phyloP scores from a whole-genome alignment of 495 filamentous ascomycete genomes.

The Tuber borchii region DNA sequence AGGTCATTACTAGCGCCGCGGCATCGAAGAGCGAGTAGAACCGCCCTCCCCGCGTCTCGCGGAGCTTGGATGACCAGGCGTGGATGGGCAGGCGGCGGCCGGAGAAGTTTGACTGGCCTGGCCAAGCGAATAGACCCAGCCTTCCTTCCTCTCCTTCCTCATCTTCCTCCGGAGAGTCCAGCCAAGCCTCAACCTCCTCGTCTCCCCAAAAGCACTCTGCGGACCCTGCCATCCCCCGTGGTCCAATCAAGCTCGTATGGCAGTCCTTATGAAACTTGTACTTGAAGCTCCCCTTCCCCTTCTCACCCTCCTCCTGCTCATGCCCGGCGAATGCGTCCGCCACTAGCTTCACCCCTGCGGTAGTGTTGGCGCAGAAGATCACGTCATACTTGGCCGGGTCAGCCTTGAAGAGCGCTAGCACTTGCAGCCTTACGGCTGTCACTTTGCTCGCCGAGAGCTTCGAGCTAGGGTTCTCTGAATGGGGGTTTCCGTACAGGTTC shows the following conservation, averaged over 20 bases:
- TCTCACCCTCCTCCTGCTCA: constrained; percentile 34
- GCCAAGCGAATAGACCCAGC: constrained; percentile 64
- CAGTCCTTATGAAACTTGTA: constrained; percentile 70
- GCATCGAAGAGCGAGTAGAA: constrained; percentile 66
- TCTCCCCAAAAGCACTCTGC: constrained; percentile 60
- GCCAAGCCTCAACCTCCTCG: constrained; percentile 61
- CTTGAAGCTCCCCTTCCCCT: constrained; percentile 50
- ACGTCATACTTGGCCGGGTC: constrained; percentile 60
- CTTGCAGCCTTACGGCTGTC: constrained; percentile 53
- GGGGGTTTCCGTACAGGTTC: constrained; percentile 67
- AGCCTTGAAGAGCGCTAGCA: constrained; percentile 58
- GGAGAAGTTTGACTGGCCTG: constrained; percentile 74
- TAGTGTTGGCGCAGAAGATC: constrained; percentile 63
- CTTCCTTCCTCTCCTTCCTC: constrained; percentile 14
- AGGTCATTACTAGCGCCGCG: constrained; percentile 64
- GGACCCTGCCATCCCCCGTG: constrained; percentile 56
- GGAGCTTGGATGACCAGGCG: constrained; percentile 52
- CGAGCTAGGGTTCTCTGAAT: constrained; percentile 63
- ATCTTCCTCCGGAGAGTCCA: constrained; percentile 39
- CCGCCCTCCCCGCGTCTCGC: constrained; percentile 45
- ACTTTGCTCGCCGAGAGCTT: constrained; percentile 56
- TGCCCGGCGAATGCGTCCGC: constrained; percentile 58
- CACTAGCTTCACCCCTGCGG: constrained; percentile 64
- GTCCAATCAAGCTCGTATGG: constrained; percentile 68
- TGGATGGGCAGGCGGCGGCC: constrained; percentile 59